Conservation (phyloP, 164 flowering plant species). For the Magnolia kwangsiensis region DNA sequence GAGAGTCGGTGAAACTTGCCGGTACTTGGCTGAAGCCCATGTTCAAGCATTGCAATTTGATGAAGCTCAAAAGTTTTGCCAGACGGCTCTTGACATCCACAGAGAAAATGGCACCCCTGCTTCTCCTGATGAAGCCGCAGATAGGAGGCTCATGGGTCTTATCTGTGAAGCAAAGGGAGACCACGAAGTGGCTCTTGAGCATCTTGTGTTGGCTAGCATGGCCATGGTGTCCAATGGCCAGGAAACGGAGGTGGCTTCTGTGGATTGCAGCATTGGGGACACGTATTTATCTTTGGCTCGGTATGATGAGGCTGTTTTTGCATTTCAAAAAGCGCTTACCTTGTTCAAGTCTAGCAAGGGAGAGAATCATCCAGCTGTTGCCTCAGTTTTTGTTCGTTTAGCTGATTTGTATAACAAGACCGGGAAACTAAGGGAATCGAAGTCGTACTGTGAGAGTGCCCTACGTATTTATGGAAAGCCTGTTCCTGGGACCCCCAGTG, state of each 20-base stretch:
- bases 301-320: slow-evolving; percentile 81
- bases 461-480: slow-evolving; percentile 79
- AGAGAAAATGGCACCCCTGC: slow-evolving; percentile 62
- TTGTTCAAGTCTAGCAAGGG: slow-evolving; percentile 77
- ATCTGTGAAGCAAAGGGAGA: slow-evolving; percentile 89
- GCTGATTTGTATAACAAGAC: slow-evolving; percentile 81
- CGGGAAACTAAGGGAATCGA: slow-evolving; percentile 72
- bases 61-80: slow-evolving; percentile 76
- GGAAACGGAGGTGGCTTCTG: slow-evolving; percentile 76
- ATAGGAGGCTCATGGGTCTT: slow-evolving; percentile 94
- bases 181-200: slow-evolving; percentile 93
- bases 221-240: slow-evolving; percentile 84
- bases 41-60: slow-evolving; percentile 90
- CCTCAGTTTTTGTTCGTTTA: slow-evolving; percentile 79
- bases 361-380: slow-evolving; percentile 88
- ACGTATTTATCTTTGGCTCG: slow-evolving; percentile 71
- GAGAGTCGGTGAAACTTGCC: slow-evolving; percentile 92
- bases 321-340: slow-evolving; percentile 90
- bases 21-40: slow-evolving; percentile 90
- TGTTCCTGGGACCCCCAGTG: slow-evolving; percentile 57
- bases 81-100: slow-evolving; percentile 84
- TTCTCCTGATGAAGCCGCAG: slow-evolving; percentile 89
- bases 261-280: slow-evolving; percentile 94
- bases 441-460: slow-evolving; percentile 87
- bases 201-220: slow-evolving; percentile 90